A percentile compares a stretch with the other conserved stretches of the same genome.
Conservation (phyloP, 352 stramenopile genomes). For the Globisporangium heterothallicum region DNA sequence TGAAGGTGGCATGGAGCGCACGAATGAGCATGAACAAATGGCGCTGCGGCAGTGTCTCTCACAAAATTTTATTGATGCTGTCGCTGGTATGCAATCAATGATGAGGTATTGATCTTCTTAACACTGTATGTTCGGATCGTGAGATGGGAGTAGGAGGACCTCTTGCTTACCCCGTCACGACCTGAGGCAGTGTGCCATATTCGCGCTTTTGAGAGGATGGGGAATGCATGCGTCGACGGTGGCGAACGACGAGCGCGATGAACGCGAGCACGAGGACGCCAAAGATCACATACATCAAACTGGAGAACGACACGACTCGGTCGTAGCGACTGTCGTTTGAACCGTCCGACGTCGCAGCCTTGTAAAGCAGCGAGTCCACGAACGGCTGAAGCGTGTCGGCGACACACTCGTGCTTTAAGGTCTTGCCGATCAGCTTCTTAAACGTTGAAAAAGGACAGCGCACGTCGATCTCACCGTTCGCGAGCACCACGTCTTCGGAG, state of each 20-base stretch:
- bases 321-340: neutral
- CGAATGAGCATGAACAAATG: too few relatives aligned
- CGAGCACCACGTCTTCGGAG: constrained; percentile 50
- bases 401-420: constrained; percentile 62
- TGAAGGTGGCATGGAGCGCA: too few relatives aligned
- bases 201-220: constrained; percentile 17
- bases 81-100: too few relatives aligned
- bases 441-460: constrained; percentile 62
- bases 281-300: constrained; percentile 35
- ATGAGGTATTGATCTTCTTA: neutral
- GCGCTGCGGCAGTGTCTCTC: too few relatives aligned
- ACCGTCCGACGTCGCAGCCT: constrained; percentile 1
- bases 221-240: constrained; percentile 13
- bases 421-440: constrained; percentile 59
- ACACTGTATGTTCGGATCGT: too few relatives aligned
- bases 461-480: constrained; percentile 34
- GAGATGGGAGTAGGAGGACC: too few relatives aligned
- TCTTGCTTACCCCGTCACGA: too few relatives aligned
- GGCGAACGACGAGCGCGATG: constrained; percentile 26
- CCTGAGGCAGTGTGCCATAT: constrained; percentile 35
- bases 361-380: constrained; percentile 35
- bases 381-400: constrained; percentile 65
- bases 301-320: constrained; percentile 12
- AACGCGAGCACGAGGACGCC: constrained; percentile 34
- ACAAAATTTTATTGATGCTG: too few relatives aligned